Conservation (phyloP, 2,329 filamentous ascomycete species). For the Beauveria sp. region DNA sequence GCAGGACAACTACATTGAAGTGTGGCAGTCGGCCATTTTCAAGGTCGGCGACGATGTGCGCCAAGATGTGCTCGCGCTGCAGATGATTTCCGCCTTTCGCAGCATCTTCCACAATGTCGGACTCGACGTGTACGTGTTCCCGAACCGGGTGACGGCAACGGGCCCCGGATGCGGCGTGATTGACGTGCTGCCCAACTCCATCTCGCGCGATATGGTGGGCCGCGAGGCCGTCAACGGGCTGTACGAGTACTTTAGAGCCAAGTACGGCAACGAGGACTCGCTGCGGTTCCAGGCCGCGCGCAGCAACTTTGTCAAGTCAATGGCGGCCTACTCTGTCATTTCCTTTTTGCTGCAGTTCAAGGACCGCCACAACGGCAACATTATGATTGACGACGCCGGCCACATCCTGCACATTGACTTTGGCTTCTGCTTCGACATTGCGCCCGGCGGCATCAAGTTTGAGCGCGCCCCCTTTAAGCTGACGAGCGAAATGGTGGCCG, state of each 20-base stretch:
- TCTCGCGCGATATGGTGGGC: conserved; percentile 96
- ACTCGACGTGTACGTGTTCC: conserved; percentile 93
- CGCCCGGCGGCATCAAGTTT: conserved; percentile 92
- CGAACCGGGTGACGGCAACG: conserved; percentile 94
- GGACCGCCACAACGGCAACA: conserved; percentile 97
- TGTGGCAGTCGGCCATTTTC: conserved; percentile 99
- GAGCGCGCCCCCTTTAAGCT: conserved; percentile 98
- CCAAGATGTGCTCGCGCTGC: conserved; percentile 90
- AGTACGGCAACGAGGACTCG: conserved; percentile 94
- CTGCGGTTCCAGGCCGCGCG: conserved; percentile 91
- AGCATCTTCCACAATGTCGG: conserved; percentile 95
- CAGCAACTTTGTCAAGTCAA: conserved; percentile 97
- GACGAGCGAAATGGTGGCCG: conserved; percentile 94
- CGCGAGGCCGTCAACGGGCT: conserved; percentile 96
- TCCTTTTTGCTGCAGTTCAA: conserved; percentile 98
- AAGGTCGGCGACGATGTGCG: conserved; percentile 98
- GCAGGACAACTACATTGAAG: conserved; percentile 64
- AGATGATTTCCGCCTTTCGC: conserved; percentile 96
- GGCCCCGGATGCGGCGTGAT: conserved; percentile 97
- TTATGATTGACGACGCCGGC: conserved; percentile 96
- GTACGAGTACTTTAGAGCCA: conserved; percentile 96
- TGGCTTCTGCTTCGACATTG: conserved; percentile 98
- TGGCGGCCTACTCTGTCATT: conserved; percentile 97
- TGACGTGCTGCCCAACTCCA: conserved; percentile 94
- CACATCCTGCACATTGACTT: conserved; percentile 99